Percentiles rank a stretch among this genome's conserved stretches.
Evolutionary conservation across 495 filamentous ascomycete genomes (phyloP).

Genomic region (Podospora tetraspora): DNA sequence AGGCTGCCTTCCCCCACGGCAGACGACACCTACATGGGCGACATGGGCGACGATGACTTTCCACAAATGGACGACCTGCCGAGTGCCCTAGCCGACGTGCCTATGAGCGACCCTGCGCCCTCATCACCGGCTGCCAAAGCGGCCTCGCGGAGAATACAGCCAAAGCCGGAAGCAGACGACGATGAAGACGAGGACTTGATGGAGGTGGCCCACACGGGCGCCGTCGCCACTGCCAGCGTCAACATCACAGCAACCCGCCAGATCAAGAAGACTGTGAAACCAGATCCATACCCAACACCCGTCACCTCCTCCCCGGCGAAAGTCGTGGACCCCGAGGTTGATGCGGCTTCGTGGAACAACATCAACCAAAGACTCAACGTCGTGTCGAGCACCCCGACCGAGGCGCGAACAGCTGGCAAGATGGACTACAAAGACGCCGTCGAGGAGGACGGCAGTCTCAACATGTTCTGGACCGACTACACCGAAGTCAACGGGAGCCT

Average conservation of each 20-base stretch:
- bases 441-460: conserved; percentile 84
- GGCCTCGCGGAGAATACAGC: conserved; percentile 68
- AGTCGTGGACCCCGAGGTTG: conserved; percentile 50
- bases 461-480: conserved; percentile 96
- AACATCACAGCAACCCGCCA: conserved; percentile 84
- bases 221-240: conserved; percentile 61
- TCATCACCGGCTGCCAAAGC: conserved; percentile 85
- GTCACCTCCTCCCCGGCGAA: conserved; percentile 71
- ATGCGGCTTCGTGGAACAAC: conserved; percentile 85
- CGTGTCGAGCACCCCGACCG: conserved; percentile 56
- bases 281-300: conserved; percentile 58
- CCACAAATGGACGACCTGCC: conserved; percentile 52
- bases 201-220: conserved; percentile 73
- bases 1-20: conserved; percentile 41
- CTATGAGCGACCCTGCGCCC: conserved; percentile 78
- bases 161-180: conserved; percentile 52
- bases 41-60: conserved; percentile 50
- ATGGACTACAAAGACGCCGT: conserved; percentile 71
- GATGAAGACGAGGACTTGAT: conserved; percentile 75
- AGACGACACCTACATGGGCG: conserved; percentile 44
- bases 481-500: conserved; percentile 88
- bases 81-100: conserved; percentile 35
- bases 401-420: conserved; percentile 66
- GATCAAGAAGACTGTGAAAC: conserved; percentile 66
- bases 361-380: conserved; percentile 85